phyloP scores from a whole-genome alignment of 129 eudicot species.

The Artemisia annua region DNA sequence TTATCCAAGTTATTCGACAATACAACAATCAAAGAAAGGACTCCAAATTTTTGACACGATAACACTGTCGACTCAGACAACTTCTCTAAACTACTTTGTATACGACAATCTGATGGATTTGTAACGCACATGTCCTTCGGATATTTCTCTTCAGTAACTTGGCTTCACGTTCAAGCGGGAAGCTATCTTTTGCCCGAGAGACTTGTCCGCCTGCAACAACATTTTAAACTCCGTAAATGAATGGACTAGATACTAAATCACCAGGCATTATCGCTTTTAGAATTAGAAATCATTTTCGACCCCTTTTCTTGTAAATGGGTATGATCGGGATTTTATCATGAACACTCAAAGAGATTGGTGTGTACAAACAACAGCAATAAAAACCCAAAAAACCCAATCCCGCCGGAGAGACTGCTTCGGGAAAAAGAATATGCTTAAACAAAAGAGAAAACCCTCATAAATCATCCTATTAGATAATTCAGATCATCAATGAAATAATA shows the following conservation, averaged over 20 bases:
- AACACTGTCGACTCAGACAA: slow-evolving; percentile 27
- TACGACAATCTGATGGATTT: slow-evolving; percentile 29
- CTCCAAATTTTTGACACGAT: slow-evolving; percentile 31
- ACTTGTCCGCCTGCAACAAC: slow-evolving; percentile 70
- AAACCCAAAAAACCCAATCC: too few relatives aligned
- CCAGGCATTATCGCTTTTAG: background rate
- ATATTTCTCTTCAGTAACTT: slow-evolving; percentile 47
- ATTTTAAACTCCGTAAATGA: background rate
- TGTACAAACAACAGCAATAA: too few relatives aligned
- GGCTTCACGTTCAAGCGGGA: slow-evolving; percentile 85
- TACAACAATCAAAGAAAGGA: slow-evolving; percentile 26
- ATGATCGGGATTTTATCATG: background rate
- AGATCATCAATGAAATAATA: background rate
- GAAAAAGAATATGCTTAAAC: too few relatives aligned
- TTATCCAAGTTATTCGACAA: slow-evolving; percentile 18
- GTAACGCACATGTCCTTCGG: slow-evolving; percentile 8
- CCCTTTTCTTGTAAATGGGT: background rate
- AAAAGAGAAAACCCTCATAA: background rate
- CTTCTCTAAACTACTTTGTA: slow-evolving; percentile 36
- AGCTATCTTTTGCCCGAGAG: slow-evolving; percentile 92
- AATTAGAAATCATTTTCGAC: too few relatives aligned
- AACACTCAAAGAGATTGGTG: too few relatives aligned
- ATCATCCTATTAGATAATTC: background rate
- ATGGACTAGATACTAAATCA: background rate
- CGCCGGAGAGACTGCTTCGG: too few relatives aligned